Percentiles rank a stretch among this genome's conserved stretches.
Conservation (phyloP, 805 yeast genomes). For the Candida corydali region DNA sequence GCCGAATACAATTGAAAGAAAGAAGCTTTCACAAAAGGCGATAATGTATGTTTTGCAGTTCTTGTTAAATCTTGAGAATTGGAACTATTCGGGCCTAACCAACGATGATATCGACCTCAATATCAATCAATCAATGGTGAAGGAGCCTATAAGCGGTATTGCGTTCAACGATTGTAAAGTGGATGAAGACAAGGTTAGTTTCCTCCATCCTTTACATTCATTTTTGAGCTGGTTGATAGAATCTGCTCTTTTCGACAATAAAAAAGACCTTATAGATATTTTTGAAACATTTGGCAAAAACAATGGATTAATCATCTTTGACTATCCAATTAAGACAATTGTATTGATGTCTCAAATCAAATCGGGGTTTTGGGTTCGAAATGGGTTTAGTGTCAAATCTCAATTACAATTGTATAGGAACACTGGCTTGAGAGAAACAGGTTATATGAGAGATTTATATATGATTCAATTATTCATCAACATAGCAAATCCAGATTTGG, state of each 20-base stretch:
- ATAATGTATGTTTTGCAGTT: conserved; percentile 26
- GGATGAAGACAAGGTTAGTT: conserved; percentile 49
- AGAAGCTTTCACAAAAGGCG: conserved; percentile 19
- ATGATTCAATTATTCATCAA: conserved; percentile 62
- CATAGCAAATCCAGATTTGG: conserved; percentile 47
- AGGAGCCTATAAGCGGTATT: conserved; percentile 20
- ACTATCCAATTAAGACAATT: conserved; percentile 71
- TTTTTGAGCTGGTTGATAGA: conserved; percentile 70
- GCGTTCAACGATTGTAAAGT: conserved; percentile 21
- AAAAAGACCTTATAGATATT: conserved; percentile 17
- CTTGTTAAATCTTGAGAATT: conserved; percentile 26
- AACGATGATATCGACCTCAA: conserved; percentile 26
- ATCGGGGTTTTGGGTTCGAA: conserved; percentile 82
- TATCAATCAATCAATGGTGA: conserved; percentile 12
- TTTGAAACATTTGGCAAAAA: conserved; percentile 13
- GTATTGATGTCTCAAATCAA: conserved; percentile 81
- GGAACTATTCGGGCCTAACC: conserved; percentile 22
- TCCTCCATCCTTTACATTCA: conserved; percentile 78
- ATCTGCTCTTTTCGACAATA: conserved; percentile 30
- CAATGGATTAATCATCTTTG: conserved; percentile 41
- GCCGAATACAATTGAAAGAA: conserved; percentile 9
- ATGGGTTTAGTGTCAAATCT: conserved; percentile 75
- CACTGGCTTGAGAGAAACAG: conserved; percentile 76
- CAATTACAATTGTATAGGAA: conserved; percentile 78
- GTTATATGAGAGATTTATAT: conserved; percentile 74